These are phyloP conservation scores for Cladosporium sp. DNA, from an alignment of 2,329 filamentous ascomycete species.

Conservation along the genomic window DNA sequence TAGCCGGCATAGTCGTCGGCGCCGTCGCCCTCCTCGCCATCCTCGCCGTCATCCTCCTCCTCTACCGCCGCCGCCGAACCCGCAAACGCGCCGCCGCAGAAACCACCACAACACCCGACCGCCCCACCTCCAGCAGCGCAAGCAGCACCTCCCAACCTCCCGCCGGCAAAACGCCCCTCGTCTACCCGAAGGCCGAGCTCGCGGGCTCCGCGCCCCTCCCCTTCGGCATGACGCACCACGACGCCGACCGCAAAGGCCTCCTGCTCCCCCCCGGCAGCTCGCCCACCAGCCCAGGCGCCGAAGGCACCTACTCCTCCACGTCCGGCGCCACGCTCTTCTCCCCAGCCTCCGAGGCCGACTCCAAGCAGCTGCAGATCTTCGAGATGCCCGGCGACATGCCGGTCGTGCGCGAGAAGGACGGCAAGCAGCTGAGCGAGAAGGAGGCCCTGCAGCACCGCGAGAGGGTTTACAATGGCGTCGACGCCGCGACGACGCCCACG, in stretches of 20 bases:
- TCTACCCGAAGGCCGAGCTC: conserved; percentile 44
- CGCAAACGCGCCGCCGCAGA: conserved; percentile 5
- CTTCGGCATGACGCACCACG: conserved; percentile 12
- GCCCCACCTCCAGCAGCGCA: conserved; percentile 2
- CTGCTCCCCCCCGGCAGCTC: conserved; percentile 6
- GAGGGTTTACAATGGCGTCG: conserved; percentile 40
- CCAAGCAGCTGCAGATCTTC: conserved; percentile 29
- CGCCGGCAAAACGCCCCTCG: conserved; percentile 18
- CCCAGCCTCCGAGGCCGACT: conserved; percentile 25
- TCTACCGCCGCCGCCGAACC: conserved; percentile 22
- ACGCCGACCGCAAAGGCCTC: conserved; percentile 17
- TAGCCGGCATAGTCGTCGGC: conserved; percentile 41
- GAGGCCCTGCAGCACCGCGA: conserved; percentile 42
- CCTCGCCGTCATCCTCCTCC: conserved; percentile 28
- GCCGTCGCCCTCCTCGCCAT: conserved; percentile 30
- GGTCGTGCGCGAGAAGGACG: conserved; percentile 45
- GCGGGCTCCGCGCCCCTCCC: conserved; percentile 21
- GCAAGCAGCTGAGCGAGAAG: conserved; percentile 42
- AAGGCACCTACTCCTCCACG: conserved; percentile 24
- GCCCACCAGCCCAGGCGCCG: conserved; percentile 16
- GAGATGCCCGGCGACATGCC: conserved; percentile 53
- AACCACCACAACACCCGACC: neutral
- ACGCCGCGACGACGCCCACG: conserved; percentile 15
- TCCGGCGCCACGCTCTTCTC: conserved; percentile 18
- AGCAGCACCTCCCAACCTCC: neutral